Percentiles rank a stretch among this genome's conserved stretches.
Conservation (phyloP, 805 yeast genomes). For the Yarrowia porcina region DNA sequence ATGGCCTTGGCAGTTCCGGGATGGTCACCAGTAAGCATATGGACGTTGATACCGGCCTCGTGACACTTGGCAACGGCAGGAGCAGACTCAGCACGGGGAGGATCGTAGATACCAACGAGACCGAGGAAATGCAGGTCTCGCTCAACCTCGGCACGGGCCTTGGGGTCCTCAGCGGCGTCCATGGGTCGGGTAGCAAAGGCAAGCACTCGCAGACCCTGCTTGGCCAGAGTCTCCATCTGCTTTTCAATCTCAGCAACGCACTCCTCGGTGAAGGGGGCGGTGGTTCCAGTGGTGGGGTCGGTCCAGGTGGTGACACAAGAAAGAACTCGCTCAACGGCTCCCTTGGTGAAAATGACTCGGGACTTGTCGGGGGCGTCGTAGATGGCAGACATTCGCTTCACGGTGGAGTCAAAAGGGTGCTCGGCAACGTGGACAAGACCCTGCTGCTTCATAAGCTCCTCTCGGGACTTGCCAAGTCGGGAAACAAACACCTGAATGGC, state of each 20-base stretch:
- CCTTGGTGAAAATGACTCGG: constrained; percentile 51
- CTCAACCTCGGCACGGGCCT: constrained; percentile 49
- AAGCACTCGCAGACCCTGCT: constrained; percentile 67
- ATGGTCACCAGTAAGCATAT: constrained; percentile 80
- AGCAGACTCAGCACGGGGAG: constrained; percentile 69
- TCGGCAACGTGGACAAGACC: constrained; percentile 50
- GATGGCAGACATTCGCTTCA: constrained; percentile 69
- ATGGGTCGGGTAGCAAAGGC: constrained; percentile 57
- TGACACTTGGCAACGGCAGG: constrained; percentile 65
- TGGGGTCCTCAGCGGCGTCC: constrained; percentile 32
- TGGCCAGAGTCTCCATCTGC: constrained; percentile 57
- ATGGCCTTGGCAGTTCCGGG: constrained; percentile 75
- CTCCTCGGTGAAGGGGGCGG: constrained; percentile 30
- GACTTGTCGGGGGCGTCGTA: constrained; percentile 36
- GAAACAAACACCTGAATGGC: constrained; percentile 77
- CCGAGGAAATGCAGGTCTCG: constrained; percentile 56
- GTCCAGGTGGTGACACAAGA: constrained; percentile 55
- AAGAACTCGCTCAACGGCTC: constrained; percentile 72
- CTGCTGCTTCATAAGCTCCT: constrained; percentile 42
- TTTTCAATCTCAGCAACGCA: constrained; percentile 47
- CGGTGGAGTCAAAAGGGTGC: constrained; percentile 71
- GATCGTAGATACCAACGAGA: constrained; percentile 74
- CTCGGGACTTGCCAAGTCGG: constrained; percentile 45
- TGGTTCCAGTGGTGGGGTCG: constrained; percentile 36
- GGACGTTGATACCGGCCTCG: constrained; percentile 72